Conservation (phyloP, 2,329 filamentous ascomycete species). For the Alternaria panax region DNA sequence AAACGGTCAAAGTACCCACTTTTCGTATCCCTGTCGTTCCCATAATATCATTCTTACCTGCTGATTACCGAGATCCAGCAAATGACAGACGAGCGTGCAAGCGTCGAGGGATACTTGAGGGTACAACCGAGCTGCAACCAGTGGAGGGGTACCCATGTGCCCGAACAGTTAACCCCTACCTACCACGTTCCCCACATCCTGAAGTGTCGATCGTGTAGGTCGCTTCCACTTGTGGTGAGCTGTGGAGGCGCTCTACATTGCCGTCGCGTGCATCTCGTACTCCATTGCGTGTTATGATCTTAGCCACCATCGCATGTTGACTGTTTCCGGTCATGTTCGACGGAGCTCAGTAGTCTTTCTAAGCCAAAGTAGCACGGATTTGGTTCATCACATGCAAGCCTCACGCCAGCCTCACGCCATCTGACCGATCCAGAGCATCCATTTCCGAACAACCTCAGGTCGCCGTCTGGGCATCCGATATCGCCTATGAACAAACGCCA, state of each 20-base stretch:
- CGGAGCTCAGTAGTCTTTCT: constrained; percentile 21
- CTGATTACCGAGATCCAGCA: constrained; percentile 24
- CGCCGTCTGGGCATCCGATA: constrained; percentile 15
- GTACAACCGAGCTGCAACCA: constrained; percentile 30
- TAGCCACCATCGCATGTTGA: constrained; percentile 25
- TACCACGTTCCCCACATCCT: constrained; percentile 42
- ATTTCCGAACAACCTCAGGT: background rate
- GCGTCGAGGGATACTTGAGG: constrained; percentile 32
- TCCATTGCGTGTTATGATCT: constrained; percentile 24
- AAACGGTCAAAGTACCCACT: constrained; percentile 32
- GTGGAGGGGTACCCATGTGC: constrained; percentile 29
- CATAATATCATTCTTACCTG: constrained; percentile 23
- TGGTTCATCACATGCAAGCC: constrained; percentile 34
- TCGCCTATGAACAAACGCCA: constrained; percentile 18
- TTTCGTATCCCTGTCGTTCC: constrained; percentile 25
- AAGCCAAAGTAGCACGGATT: constrained; percentile 14
- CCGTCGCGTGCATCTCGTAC: constrained; percentile 24
- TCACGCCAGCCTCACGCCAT: constrained; percentile 27
- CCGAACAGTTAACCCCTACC: constrained; percentile 23
- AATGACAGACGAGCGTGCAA: constrained; percentile 28
- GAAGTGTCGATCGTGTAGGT: constrained; percentile 39
- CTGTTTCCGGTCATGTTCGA: constrained; percentile 24
- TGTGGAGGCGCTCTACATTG: constrained; percentile 25
- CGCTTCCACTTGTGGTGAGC: constrained; percentile 28
- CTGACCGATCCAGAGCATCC: constrained; percentile 14